phyloP scores from a whole-genome alignment of 2,329 filamentous ascomycete genomes.

The Tolypocladium inflatum region DNA sequence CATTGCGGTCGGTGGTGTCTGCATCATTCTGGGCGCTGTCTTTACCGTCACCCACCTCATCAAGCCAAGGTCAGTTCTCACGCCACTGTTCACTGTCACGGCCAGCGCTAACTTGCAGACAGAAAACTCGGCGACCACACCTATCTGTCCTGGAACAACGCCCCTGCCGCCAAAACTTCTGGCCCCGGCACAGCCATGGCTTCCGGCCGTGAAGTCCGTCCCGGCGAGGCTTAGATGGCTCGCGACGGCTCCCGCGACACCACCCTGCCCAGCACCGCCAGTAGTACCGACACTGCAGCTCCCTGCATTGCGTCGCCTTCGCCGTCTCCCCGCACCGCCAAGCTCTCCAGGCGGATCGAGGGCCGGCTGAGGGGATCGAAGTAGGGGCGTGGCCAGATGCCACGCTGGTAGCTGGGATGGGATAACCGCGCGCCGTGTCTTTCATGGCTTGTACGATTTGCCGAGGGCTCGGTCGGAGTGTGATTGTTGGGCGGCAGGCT shows the following conservation, averaged over 20 bases:
- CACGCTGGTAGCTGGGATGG: background rate
- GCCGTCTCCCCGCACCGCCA: background rate
- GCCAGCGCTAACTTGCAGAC: slow-evolving; percentile 1
- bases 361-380: background rate
- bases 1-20: slow-evolving; percentile 85
- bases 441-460: background rate
- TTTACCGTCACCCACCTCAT: slow-evolving; percentile 89
- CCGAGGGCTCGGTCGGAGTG: background rate
- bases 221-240: slow-evolving; percentile 30
- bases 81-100: slow-evolving; percentile 3
- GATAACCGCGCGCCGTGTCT: background rate
- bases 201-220: slow-evolving; percentile 47
- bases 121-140: slow-evolving; percentile 98
- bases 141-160: slow-evolving; percentile 88
- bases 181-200: slow-evolving; percentile 34
- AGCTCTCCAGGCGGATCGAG: background rate
- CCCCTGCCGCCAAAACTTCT: slow-evolving; percentile 32
- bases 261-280: slow-evolving; percentile 4
- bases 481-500: too few species aligned
- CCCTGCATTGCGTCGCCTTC: background rate
- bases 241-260: slow-evolving; percentile 14
- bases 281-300: background rate
- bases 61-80: slow-evolving; percentile 62
- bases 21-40: slow-evolving; percentile 75
- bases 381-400: background rate